Evolutionary conservation across 345 rosid species (phyloP), one percentile per base, ranked within the genome.

Genomic region (Salix purpurea): DNA sequence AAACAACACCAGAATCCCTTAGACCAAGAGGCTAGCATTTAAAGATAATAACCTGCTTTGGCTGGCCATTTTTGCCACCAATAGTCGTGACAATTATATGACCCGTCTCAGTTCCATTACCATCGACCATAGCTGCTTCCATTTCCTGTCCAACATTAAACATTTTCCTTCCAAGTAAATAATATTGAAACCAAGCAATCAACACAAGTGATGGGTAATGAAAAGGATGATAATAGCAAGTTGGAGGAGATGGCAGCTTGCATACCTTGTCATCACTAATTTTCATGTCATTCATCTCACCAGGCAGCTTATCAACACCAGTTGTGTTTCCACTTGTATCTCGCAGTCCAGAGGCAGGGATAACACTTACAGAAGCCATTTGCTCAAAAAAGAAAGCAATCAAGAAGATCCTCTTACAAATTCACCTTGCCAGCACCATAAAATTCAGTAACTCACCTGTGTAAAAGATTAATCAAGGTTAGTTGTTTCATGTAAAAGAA

Each of bases 261-360:
- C 23, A 54, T 80, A 93, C 97, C 90, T 90, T 93, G 72, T 93
- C 97, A 74, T 93, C 97, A 81, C 90, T 88, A 70, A 94, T 94
- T 76, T 89, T 95, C 99, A 95, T 93, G 80, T 88, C 91, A 68
- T 91, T 95, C 89, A 93, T 89, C 85, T 91, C 96, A 30, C 86
- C 88, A 28, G 98, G 98, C 81, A 95, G 84, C 82, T 84, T 89
- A 87, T 91, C 99, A 62, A 87, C 91, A 74, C 90, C 89, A 32
- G 78, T 80, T 34, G 83, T 54, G 76, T 89, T 87, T 72, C 85
- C 90, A 73, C 69, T 77, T 56, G 86, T 81, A 69, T 87, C 90
- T 83, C 92, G 87, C 73, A 88, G 80, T 69, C 91, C 91, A 65
- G 88, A 80, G 73, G 86, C 48, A 23, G 92, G 87, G 61, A 67